Evolutionary conservation across 2,329 filamentous ascomycete genomes (phyloP), one percentile per base, ranked within the genome.

Genomic region (Didymella pinodella): DNA sequence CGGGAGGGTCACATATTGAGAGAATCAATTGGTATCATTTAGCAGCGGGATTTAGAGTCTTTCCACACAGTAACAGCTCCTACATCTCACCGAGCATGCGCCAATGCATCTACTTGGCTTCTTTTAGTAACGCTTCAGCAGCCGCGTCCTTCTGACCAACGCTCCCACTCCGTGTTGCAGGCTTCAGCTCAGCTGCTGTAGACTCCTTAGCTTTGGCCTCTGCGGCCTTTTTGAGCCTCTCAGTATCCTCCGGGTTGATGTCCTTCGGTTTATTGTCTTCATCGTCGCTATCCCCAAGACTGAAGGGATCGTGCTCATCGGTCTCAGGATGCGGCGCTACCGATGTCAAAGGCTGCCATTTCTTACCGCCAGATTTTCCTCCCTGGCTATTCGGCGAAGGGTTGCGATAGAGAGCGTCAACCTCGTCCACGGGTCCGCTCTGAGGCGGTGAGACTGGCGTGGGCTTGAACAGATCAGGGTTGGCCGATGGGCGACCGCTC

Each of bases 201-300:
- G 68, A 66, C 7, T 64, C 74, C 11, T 73, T 56, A 11, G 28
- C 71, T 36, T 74, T 72, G 20, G 62, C 81, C 26, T 77, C 75
- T 7, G 82, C 82, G 20, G 78, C 75, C 64, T 80, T 78, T 75
- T 86, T 86, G 60, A 82, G 65, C 51, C 81, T 68, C 67, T 82
- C 80, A 1, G 75, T 82, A 59, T 83, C 83, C 59, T 88, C 83
- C 51, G 83, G 77, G 54, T 82, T 81, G 47, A 81, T 70, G 57
- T 88, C 86, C 74, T 88, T 88, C 47, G 85, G 84, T 79, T 93
- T 95, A 16, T 82, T 78, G 52, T 93, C 91, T 67, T 90, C 90
- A 78, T 99, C 95, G 67, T 98, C 94, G 71, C 92, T 96, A 69
- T 98, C 94, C 5, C 95, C 95, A 14, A 99, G 84, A 71, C 93